Evolutionary conservation across 208 protist genomes (phyloP), one percentile per base, ranked within the genome.

Genomic region (Porcisia hertigi): DNA sequence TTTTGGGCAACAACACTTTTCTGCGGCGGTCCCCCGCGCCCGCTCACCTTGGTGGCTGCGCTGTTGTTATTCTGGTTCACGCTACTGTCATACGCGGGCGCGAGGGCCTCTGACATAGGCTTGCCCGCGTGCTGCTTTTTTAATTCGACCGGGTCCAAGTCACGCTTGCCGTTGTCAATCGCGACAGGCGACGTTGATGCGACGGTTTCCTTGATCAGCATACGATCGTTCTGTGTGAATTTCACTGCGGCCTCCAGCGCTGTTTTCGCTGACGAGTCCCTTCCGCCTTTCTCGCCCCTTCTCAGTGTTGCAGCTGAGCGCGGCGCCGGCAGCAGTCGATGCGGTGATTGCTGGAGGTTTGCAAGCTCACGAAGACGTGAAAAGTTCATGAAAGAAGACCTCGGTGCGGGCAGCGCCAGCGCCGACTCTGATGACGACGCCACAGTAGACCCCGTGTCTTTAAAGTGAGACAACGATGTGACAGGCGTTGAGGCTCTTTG

Each of bases 151-250:
- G 9, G 63, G 41, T 30, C 57, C 53, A 76, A 53, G 45, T 69
- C 67, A 54, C 59, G 60, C 73, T 73, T 30, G 30, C 3, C 65
- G 54, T 52, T 69, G 54, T 76, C 71, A 71, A 76, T 69, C n/a
- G 77, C 4, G 12, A 11, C 54, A 2, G 77, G 71, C 14, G 71
- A 71, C 57, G 59, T 23, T n/a, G 57, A 45, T 11, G 62, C 7
- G 25, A 23, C 54, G 9, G 41, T 63, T 14, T 25, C 55, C 23
- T 36, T 25, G 36, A 52, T 14, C 30, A 73, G 54, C 11, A 63
- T 14, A 34, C 34, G 41, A 39, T 64, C 23, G 34, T 63, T 47
- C 36, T 4, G 69, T 18, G 49, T 52, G 20, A 18, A 11, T 20
- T 63, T 11, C 20, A 63, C 53, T 23, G 69, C 54, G 9, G 41